Percentiles rank a stretch among this genome's conserved stretches.
Conservation (phyloP, 176 grass and related monocot genomes). For the Alopecurus myosuroides region DNA sequence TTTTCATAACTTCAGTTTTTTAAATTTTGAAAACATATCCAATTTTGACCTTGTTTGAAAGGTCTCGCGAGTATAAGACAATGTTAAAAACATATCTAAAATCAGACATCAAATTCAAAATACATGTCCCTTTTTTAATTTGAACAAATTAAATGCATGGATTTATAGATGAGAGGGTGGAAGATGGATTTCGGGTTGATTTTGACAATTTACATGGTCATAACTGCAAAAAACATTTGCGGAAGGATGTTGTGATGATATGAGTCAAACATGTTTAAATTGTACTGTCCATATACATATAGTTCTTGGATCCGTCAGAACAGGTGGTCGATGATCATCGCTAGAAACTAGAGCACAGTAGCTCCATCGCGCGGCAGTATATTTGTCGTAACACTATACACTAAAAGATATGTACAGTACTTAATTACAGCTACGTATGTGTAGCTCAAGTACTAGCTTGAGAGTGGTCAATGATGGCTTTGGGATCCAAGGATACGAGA, state of each 20-base stretch:
- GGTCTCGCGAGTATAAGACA: not conserved
- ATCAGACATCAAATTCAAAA: not conserved
- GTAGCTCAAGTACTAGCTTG: slow-evolving; percentile 12
- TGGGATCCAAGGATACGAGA: slow-evolving; percentile 53
- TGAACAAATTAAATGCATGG: not conserved
- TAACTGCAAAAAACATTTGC: not conserved
- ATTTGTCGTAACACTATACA: not conserved
- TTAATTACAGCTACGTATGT: slow-evolving; percentile 13
- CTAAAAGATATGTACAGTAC: not conserved
- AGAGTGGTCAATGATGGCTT: slow-evolving; percentile 18
- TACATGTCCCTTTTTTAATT: not conserved
- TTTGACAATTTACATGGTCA: not conserved
- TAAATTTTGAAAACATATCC: not conserved
- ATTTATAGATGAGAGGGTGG: not conserved
- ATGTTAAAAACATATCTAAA: not conserved
- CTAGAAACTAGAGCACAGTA: not conserved
- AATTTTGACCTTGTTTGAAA: not conserved
- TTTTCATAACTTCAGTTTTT: not conserved
- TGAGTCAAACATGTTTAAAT: too few relatives aligned
- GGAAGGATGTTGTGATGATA: not conserved
- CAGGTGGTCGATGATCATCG: not conserved
- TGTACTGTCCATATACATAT: too few relatives aligned
- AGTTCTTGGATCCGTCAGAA: not conserved
- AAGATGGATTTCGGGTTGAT: not conserved
- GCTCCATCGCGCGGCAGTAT: not conserved